Base-by-base conservation (phyloP, 1,284 basidiomycete species). In the Neolentinus lepideus region DNA sequence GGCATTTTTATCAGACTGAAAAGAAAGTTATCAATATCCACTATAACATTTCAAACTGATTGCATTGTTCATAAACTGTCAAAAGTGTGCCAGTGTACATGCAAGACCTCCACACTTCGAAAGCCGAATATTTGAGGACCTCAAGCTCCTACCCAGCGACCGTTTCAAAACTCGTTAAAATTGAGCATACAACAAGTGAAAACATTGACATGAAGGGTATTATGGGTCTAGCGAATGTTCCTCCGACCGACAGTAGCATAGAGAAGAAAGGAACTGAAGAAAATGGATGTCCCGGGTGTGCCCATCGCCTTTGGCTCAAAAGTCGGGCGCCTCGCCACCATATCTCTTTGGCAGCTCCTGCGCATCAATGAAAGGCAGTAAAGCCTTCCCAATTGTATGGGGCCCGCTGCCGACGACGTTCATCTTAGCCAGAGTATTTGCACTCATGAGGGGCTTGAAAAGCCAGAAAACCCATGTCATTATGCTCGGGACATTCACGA, bases 401-500 rank as follows among this genome's bases (percentile, higher is more conserved):
- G 76, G 65, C 8, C 87, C 81, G 33, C 75, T 75, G 36, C 88
- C 88, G n/a, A 89, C 83, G 19, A 90, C 83, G 46, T 74, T 73
- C 84, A 91, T 88, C 75, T 91, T 91, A 12, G 83, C 82, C 25
- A 89, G 66, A 14, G 88, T 90, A 38, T 78, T 78, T 3, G 85
- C 69, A 2, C 89, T 79, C 11, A 91, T 67, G 59, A 91, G 65
- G 0, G 88, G 77, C 66, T 85, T 90, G 75, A 90, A 90, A n/a
- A 82, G 63, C 87, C 86, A 90, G 72, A 89, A 91, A 57, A 91
- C 77, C 88, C 88, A 91, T 33, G 81, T 79, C 61, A 90, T 74
- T 57, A 87, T 65, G 1, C 79, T 78, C 0, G 89, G 88, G 14
- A 91, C 86, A 62, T 89, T 89, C 63, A 91, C 75, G 64, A 91